Evolutionary conservation across 345 rosid genomes (phyloP).

Genomic region (Moricandia moricandioides): DNA sequence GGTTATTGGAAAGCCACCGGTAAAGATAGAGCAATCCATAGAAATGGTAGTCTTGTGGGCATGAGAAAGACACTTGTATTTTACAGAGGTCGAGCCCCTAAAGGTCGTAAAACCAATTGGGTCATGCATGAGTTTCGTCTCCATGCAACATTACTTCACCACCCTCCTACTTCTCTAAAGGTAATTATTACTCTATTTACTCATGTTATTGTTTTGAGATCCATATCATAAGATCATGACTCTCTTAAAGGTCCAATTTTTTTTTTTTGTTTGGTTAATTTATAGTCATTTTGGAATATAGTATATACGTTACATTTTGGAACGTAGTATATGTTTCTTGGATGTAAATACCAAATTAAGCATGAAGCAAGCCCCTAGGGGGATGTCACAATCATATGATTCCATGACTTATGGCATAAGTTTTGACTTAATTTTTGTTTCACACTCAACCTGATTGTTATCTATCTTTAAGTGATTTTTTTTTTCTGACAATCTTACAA

Average conservation of each 20-base stretch:
- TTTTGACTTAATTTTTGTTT: conserved; percentile 23
- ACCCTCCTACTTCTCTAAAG: background rate
- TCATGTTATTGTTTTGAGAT: background rate
- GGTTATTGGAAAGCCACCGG: background rate
- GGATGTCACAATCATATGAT: conserved; percentile 16
- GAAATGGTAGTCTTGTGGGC: background rate
- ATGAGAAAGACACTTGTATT: background rate
- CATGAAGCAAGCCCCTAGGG: background rate
- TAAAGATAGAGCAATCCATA: background rate
- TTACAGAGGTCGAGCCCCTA: background rate
- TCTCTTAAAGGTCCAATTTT: background rate
- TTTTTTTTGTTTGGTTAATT: background rate
- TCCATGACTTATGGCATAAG: conserved; percentile 21
- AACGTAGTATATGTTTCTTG: background rate
- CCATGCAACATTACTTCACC: background rate
- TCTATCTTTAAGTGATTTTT: conserved; percentile 2
- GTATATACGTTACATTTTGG: background rate
- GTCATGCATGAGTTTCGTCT: background rate
- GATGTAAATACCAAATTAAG: background rate
- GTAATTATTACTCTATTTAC: background rate
- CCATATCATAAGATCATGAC: background rate
- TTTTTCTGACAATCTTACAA: conserved; percentile 16
- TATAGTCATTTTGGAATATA: background rate
- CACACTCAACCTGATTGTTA: conserved; percentile 3
- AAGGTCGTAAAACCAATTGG: background rate